Conservation (phyloP, 2,329 filamentous ascomycete genomes). For the Exophiala mesophila region DNA sequence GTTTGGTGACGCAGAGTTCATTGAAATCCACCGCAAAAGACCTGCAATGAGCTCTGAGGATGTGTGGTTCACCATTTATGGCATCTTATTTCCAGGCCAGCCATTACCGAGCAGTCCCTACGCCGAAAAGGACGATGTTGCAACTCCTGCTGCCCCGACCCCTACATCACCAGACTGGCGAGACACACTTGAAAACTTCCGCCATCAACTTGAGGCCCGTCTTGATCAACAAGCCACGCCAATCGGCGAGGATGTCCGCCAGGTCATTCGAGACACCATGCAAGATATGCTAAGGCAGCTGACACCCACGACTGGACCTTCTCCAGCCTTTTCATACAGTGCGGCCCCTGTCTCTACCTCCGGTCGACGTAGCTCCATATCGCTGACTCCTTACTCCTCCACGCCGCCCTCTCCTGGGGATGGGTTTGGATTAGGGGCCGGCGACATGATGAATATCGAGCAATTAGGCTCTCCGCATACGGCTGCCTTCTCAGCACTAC, state of each 20-base stretch:
- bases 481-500: too few species aligned
- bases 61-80: slow-evolving; percentile 25
- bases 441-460: too few species aligned
- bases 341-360: slow-evolving; percentile 5
- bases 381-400: slow-evolving; percentile 14
- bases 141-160: slow-evolving; percentile 3
- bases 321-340: neutral
- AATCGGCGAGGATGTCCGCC: slow-evolving; percentile 14
- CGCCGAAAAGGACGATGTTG: slow-evolving; percentile 13
- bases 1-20: slow-evolving; percentile 21
- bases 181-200: slow-evolving; percentile 14
- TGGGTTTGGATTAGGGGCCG: slow-evolving; percentile 3
- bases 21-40: slow-evolving; percentile 23
- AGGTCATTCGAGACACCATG: slow-evolving; percentile 17
- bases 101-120: slow-evolving; percentile 22
- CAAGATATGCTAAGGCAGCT: slow-evolving; percentile 14
- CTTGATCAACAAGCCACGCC: slow-evolving; percentile 12
- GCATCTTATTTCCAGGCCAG: slow-evolving; percentile 22
- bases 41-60: slow-evolving; percentile 20
- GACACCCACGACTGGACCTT: slow-evolving; percentile 8
- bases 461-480: too few species aligned
- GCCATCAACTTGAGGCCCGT: slow-evolving; percentile 18
- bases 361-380: slow-evolving; percentile 12
- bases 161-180: slow-evolving; percentile 6
- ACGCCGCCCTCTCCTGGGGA: slow-evolving; percentile 14